Evolutionary conservation across 169 alveolate species (phyloP).

Genomic region (Eimeria sp.): DNA sequence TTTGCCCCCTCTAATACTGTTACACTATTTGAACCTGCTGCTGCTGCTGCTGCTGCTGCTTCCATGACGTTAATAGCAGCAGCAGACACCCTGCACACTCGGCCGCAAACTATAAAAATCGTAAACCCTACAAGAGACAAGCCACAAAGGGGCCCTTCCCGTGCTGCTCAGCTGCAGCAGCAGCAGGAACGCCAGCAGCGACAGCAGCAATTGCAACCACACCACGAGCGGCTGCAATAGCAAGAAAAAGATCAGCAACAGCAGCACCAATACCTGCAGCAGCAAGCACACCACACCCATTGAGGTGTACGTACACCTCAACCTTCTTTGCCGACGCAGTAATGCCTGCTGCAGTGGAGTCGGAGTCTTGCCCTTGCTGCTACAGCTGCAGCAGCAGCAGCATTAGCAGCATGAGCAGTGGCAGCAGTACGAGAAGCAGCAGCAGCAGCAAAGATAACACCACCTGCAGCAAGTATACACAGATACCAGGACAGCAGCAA

Average conservation of each 20-base stretch:
- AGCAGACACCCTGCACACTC: not conserved
- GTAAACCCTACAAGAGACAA: not conserved
- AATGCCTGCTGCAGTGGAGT: not conserved
- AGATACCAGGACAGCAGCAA: not conserved
- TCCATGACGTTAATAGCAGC: not conserved
- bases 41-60: not conserved
- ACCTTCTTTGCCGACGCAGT: not conserved
- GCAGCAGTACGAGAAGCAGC: conserved; percentile 12
- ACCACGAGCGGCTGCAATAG: not conserved
- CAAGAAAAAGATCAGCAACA: not conserved
- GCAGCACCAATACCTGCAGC: not conserved
- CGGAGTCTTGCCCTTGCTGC: not conserved
- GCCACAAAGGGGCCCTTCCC: not conserved
- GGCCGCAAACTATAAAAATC: not conserved
- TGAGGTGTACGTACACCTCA: not conserved
- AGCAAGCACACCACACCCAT: not conserved
- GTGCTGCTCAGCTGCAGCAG: not conserved
- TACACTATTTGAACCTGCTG: not conserved
- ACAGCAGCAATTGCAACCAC: not conserved
- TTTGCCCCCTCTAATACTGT: not conserved
- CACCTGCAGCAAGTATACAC: not conserved
- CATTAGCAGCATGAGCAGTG: not conserved
- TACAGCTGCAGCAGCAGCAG: conserved; percentile 7
- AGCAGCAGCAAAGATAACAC: not conserved
- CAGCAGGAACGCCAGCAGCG: not conserved